Conservation (phyloP, 768 basidiomycete genomes). For the Coprinopsis cinerea region DNA sequence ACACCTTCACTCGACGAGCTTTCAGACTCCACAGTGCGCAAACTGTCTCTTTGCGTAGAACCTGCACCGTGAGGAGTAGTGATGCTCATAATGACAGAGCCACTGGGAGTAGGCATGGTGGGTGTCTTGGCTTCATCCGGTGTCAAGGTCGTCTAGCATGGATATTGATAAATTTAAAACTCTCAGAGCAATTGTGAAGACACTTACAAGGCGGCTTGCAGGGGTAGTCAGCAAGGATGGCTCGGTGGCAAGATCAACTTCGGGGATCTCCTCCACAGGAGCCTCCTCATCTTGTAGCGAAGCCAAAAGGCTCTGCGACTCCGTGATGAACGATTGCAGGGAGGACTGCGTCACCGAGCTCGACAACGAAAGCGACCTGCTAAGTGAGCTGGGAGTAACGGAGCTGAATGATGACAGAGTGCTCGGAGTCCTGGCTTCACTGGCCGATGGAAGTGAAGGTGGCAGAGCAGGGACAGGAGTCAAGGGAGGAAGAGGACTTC, state of each 20-base stretch:
- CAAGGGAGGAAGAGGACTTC: conserved; percentile 30
- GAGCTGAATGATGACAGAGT: conserved; percentile 25
- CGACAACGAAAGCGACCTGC: conserved; percentile 5
- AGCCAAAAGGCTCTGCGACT: conserved; percentile 15
- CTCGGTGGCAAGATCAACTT: conserved; percentile 41
- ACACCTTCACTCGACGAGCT: conserved; percentile 37
- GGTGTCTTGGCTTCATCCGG: conserved; percentile 21
- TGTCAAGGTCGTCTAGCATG: conserved; percentile 11
- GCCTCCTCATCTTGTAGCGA: conserved; percentile 15
- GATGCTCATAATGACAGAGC: conserved; percentile 30
- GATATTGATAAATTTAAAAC: conserved; percentile 7
- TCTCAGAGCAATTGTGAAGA: background rate
- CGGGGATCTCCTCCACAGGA: conserved; percentile 12
- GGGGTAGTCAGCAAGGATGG: conserved; percentile 53
- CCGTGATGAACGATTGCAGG: conserved; percentile 28
- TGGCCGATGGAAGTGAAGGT: conserved; percentile 23
- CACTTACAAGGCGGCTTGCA: conserved; percentile 31
- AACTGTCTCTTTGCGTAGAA: conserved; percentile 27
- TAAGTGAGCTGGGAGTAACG: conserved; percentile 20
- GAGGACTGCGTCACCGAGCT: conserved; percentile 42
- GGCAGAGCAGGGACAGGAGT: conserved; percentile 34
- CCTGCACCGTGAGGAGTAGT: conserved; percentile 36
- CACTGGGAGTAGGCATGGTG: conserved; percentile 31
- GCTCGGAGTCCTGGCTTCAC: conserved; percentile 29
- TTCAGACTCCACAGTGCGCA: conserved; percentile 26